Base-by-base conservation (phyloP, 805 yeast species). In the Metschnikowia drakensbergensis region DNA sequence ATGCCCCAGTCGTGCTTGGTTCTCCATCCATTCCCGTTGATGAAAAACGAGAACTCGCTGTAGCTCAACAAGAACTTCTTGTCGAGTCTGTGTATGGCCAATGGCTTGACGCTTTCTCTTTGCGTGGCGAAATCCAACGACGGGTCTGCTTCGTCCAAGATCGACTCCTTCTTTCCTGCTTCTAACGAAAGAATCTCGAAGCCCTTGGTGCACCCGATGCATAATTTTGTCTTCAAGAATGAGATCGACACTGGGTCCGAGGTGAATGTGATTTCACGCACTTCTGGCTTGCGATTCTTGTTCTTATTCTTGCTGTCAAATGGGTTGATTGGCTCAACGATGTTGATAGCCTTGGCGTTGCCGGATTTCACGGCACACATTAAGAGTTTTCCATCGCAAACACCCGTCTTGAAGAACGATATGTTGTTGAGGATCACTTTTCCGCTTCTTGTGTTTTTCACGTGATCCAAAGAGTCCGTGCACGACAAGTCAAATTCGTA, bases 71-170 rank as follows among this genome's bases (percentile, higher is more conserved):
- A 70, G 64, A 92, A 94, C 69, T 91, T 94, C 47, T 84, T 82
- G 50, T 92, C 94, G 49, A 94, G 82, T 52, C 96, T 80, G 64
- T 92, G 95, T 51, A 94, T 89, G 4, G 95, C 90, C 65, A 90
- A 80, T 17, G 99, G 99, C 60, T 88, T 87, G 52, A 92, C 77
- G 8, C 62, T 58, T 65, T 89, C 96, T 51, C 86, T 75, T 51
- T 81, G 87, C 49, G 82, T 88, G 10, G 94, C 97, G 72, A 94
- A 94, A 61, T 94, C 99, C 46, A 94, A 75, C 17, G 97, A 89
- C 0, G 98, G 95, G 62, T 94, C 99, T 0, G 98, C 99, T n/a
- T 96, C 97, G 69, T 94, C 98, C 58, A 94, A 74, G 45, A 94
- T 78, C 7, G 94, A 83, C 67, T 94, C 97, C 67, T 87, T 89